These are phyloP conservation scores for Dactylellina drechsleri DNA, from an alignment of 2,329 filamentous ascomycete genomes.

Conservation along the genomic window DNA sequence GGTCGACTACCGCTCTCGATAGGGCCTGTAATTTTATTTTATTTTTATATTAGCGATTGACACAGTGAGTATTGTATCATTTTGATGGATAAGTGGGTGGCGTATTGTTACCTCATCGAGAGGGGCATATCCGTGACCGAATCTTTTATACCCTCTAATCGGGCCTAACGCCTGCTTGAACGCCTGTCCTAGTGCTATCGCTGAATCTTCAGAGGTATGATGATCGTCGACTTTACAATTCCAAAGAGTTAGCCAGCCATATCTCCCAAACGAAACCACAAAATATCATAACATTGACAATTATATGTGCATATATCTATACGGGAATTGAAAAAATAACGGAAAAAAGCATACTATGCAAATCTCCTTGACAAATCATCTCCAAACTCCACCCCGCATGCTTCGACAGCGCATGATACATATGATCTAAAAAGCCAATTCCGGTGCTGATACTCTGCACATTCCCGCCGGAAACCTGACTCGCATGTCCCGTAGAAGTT, in stretches of 20 bases:
- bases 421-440: constrained; percentile 98
- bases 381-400: constrained; percentile 93
- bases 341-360: constrained; percentile 73
- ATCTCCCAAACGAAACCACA: no score
- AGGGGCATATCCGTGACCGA: constrained; percentile 90
- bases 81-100: not conserved
- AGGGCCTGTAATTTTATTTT: constrained; percentile 67
- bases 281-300: no score
- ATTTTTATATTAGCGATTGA: constrained; percentile 1
- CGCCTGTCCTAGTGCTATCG: constrained; percentile 85
- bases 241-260: no score
- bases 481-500: constrained; percentile 74
- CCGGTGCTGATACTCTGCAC: constrained; percentile 89
- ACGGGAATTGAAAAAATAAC: not conserved
- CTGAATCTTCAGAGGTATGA: constrained; percentile 96
- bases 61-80: not conserved
- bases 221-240: constrained; percentile 84
- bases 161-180: constrained; percentile 83
- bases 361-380: constrained; percentile 83
- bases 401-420: constrained; percentile 96
- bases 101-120: constrained; percentile 74
- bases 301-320: no score
- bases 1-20: constrained; percentile 90
- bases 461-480: constrained; percentile 84
- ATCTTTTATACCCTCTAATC: constrained; percentile 83